A percentile compares a stretch with the other conserved stretches of the same genome.
These are phyloP conservation scores for Rhodosporidiobolus sp. DNA, from an alignment of 768 basidiomycete genomes.

Conservation along the genomic window DNA sequence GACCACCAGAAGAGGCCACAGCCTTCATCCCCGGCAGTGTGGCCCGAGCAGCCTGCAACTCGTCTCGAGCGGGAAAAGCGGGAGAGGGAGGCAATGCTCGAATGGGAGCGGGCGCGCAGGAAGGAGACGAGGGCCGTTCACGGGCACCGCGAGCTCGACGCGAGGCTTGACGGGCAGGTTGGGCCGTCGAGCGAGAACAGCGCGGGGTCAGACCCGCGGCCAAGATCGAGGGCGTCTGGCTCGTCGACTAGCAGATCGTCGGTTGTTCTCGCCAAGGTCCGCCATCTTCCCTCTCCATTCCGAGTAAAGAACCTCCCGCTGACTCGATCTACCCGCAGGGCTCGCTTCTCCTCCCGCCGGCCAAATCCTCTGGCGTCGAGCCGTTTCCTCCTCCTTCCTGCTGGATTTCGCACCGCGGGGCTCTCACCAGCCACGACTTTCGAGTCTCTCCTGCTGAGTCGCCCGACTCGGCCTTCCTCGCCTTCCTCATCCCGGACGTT, in stretches of 20 bases:
- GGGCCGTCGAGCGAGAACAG: neutral
- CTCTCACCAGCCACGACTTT: neutral
- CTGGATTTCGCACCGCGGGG: neutral
- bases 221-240: neutral
- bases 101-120: neutral
- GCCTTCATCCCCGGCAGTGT: neutral
- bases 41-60: neutral
- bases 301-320: neutral
- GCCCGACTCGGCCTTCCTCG: neutral
- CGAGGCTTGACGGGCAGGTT: neutral
- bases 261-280: too few species aligned
- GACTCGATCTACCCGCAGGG: neutral
- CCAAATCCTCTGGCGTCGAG: neutral
- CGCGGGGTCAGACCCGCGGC: too few species aligned
- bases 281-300: neutral
- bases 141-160: too few species aligned
- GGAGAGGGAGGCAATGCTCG: neutral
- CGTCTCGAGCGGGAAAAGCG: neutral
- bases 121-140: neutral
- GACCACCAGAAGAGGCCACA: too few species aligned
- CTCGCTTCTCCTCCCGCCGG: neutral
- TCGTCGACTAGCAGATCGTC: too few species aligned
- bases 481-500: neutral
- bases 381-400: neutral
- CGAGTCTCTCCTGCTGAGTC: neutral